Base-by-base conservation (phyloP, 2,329 filamentous ascomycete genomes). In the Daldinia sp. region DNA sequence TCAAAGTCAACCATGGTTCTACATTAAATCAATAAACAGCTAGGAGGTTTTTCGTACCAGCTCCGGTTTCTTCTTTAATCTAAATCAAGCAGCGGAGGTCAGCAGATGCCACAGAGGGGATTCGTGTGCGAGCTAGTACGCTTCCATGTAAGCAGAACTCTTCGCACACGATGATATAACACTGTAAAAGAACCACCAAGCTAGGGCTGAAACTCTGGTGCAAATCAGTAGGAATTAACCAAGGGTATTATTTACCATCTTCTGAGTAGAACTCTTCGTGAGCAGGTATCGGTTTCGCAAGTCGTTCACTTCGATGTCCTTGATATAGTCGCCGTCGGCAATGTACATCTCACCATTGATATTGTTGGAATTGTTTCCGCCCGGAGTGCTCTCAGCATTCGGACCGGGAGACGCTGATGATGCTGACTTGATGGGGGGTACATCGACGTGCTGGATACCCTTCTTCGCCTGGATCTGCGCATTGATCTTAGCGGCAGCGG, bases 1-100 rank as follows among this genome's bases (percentile, higher is more conserved):
- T 82, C 83, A 82, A 80, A 81, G 85, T 89, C 84, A 89, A 88
- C 79, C 82, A 88, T 81, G 78, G 81, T 81, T 84, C 84, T 83
- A 79, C 83, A 82, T 75, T 79, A 76, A 81, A 78, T 78, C 73
- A 80, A 81, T 76, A 82, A 82, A 81, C 77, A 79, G 81, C 82
- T 79, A 81, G 82, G 80, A 84, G 82, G 83, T 84, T 81, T 83
- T 86, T 89, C 94, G 90, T 99, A 99, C 96, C 96, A 88, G 96
- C 95, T 88, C 96, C 96, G 90, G 95, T 98, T 79, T 98, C 93
- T 86, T 98, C 95, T 91, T 97, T 97, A 79, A 99, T 99, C 96
- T 99, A 94, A 78, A 92, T 92, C 90, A 96, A 88, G 90, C 87
- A 91, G 83, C 83, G 84, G 87, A 90, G 89, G 94, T 98, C 90